These are phyloP conservation scores for Kazachstania sp. DNA, from an alignment of 1,139 yeast species.

Conservation along the genomic window DNA sequence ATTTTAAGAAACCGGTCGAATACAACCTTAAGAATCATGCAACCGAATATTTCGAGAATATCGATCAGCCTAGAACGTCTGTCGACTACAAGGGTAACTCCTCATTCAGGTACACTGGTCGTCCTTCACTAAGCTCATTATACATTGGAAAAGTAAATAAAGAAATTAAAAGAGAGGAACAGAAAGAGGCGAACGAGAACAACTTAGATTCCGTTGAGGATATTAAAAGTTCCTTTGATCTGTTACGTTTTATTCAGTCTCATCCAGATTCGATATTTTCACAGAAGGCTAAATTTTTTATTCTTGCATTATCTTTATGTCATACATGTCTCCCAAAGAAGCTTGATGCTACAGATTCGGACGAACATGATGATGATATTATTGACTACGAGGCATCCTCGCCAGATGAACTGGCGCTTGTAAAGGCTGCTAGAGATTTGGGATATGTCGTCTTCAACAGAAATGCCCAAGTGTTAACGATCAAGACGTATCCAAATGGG, in stretches of 20 bases:
- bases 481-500: slow-evolving; percentile 80
- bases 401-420: slow-evolving; percentile 91
- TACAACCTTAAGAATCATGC: neutral
- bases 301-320: slow-evolving; percentile 76
- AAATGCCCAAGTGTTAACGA: slow-evolving; percentile 46
- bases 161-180: neutral
- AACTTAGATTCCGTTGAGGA: slow-evolving; percentile 5
- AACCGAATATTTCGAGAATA: neutral
- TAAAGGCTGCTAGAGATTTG: slow-evolving; percentile 88
- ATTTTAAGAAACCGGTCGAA: neutral
- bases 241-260: slow-evolving; percentile 59
- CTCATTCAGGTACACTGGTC: slow-evolving; percentile 36
- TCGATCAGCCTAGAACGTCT: slow-evolving; percentile 21
- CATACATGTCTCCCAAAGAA: slow-evolving; percentile 79
- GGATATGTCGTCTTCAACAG: slow-evolving; percentile 77
- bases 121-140: slow-evolving; percentile 45
- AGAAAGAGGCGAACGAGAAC: neutral
- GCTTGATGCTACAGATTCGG: slow-evolving; percentile 5
- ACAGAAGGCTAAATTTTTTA: slow-evolving; percentile 65
- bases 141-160: slow-evolving; percentile 9
- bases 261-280: slow-evolving; percentile 68
- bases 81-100: slow-evolving; percentile 35
- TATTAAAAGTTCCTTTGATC: slow-evolving; percentile 48
- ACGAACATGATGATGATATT: slow-evolving; percentile 34
- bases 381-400: slow-evolving; percentile 86